Base-by-base conservation (phyloP, 306 rosid species). In the Gillenia trifoliata region DNA sequence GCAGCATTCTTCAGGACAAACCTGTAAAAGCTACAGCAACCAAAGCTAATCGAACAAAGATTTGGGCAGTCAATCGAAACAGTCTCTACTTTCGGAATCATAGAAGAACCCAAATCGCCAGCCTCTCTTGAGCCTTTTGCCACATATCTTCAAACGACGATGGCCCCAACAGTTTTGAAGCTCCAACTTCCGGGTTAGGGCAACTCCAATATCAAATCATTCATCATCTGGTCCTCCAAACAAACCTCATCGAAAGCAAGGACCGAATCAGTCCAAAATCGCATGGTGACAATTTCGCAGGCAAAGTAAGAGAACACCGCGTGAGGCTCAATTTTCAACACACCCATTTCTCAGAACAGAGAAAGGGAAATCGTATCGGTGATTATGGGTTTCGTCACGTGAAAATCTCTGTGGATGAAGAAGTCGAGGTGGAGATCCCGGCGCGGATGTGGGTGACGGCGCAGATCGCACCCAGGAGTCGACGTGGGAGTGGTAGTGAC, bases 311-410 rank as follows among this genome's bases (percentile, higher is more conserved):
- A 5, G 13, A 31, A 10, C 43, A 25, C 17, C 52, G 33, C 17
- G 10, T 22, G 15, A 71, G 75, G 33, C 20, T 36, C 22, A 71
- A 17, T 5, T 15, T 17, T 1, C 17, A 11, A 71, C 65, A 11
- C 1, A 16, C 23, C 52, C 64, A 11, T 55, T 22, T 22, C 75
- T 19, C 25, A 71, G 66, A 11, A 25, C 17, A 3, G 25, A 20
- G 75, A 71, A 71, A 2, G 64, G 75, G 52, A 71, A 71, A 17
- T 54, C 75, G 9, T 71, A 71, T 31, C 1, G 16, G 65, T 71
- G 50, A 40, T 54, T 5, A 15, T 6, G 23, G 47, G 63, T 11
- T 25, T 52, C 75, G 9, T 33, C 65, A 54, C 12, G 23, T 71
- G 75, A 5, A 54, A 36, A 1, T 55, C 54, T 0, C 41, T 41